phyloP scores from a whole-genome alignment of 2,329 filamentous ascomycete genomes.

The Apiospora koreana region DNA sequence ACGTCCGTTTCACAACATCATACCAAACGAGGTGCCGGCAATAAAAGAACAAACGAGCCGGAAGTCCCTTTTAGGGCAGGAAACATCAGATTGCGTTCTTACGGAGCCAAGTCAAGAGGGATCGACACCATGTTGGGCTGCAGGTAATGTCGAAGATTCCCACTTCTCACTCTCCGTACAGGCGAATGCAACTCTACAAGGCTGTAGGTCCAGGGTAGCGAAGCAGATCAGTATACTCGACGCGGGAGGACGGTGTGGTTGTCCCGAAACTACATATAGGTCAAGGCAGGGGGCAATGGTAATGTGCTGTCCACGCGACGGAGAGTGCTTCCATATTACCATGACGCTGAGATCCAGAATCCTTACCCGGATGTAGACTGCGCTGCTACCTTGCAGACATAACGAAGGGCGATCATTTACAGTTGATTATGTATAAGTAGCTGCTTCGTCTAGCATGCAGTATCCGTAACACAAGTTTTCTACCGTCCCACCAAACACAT shows the following conservation, averaged over 20 bases:
- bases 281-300: neutral
- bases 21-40: neutral
- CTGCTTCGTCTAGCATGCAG: neutral
- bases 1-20: neutral
- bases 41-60: neutral
- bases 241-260: neutral
- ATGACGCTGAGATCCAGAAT: neutral
- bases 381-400: too few species aligned
- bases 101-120: neutral
- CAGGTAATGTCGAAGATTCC: neutral
- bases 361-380: too few species aligned
- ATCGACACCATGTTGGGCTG: neutral
- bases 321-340: neutral
- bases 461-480: neutral
- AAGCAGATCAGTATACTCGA: neutral
- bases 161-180: neutral
- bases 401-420: too few species aligned
- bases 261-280: neutral
- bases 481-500: neutral
- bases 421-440: neutral
- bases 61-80: neutral
- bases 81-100: neutral
- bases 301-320: neutral
- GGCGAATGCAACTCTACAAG: neutral
- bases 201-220: neutral